phyloP scores from a whole-genome alignment of 352 stramenopile genomes.

The Pythium coloratum region DNA sequence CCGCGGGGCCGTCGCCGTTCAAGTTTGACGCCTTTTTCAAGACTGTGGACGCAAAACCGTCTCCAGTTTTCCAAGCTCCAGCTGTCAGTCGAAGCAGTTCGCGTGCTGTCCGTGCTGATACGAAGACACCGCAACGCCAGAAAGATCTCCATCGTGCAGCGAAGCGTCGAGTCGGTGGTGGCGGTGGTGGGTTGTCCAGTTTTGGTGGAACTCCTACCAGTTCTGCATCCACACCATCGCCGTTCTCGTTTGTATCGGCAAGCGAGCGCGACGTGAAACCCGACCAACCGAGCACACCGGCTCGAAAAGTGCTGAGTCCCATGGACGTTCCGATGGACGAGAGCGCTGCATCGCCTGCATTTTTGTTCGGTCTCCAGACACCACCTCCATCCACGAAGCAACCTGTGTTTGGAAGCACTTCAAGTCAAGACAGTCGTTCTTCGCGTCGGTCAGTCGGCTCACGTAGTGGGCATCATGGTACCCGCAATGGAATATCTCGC shows the following conservation, averaged over 20 bases:
- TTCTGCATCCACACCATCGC: constrained; percentile 1
- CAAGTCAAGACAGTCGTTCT: background rate
- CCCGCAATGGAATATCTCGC: background rate
- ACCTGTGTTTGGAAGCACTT: constrained; percentile 1
- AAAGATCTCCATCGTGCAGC: constrained; percentile 32
- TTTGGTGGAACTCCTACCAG: constrained; percentile 12
- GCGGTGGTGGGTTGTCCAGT: background rate
- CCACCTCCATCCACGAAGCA: background rate
- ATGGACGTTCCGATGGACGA: constrained; percentile 33
- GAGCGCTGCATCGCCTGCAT: background rate
- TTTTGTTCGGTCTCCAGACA: constrained; percentile 7
- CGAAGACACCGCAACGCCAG: constrained; percentile 22
- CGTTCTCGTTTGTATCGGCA: constrained; percentile 11
- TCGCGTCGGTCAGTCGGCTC: background rate
- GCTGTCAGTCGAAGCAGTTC: background rate
- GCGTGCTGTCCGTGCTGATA: background rate
- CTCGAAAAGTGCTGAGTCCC: constrained; percentile 14
- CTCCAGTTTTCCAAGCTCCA: constrained; percentile 1
- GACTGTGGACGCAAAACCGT: background rate
- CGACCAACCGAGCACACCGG: background rate
- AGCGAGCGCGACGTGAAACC: background rate
- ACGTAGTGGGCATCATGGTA: background rate
- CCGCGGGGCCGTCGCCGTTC: background rate
- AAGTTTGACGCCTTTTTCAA: constrained; percentile 7
- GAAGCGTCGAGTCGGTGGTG: constrained; percentile 22